These are phyloP conservation scores for Malus hybrid DNA, from an alignment of 331 rosid genomes.

Conservation along the genomic window DNA sequence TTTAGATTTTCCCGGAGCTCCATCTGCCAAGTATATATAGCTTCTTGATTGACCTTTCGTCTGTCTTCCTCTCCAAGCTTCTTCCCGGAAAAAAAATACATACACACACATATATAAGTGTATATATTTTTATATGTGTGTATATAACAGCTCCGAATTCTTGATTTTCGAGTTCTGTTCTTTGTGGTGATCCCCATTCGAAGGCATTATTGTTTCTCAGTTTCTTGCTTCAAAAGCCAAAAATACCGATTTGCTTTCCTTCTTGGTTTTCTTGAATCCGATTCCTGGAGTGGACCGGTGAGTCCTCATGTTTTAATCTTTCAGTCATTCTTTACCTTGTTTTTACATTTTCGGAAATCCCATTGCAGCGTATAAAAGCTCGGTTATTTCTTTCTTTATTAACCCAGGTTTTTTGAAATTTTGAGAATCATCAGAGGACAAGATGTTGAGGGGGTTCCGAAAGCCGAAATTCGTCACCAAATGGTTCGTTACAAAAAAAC, in stretches of 20 bases:
- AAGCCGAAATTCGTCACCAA: slow-evolving; percentile 54
- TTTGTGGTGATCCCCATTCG: background rate
- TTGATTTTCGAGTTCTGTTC: slow-evolving; percentile 6
- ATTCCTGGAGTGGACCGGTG: slow-evolving; percentile 44
- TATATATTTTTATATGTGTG: background rate
- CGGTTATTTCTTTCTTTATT: background rate
- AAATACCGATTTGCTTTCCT: slow-evolving; percentile 30
- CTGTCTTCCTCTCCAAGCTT: background rate
- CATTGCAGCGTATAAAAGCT: background rate
- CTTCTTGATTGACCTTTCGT: background rate
- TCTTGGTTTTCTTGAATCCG: slow-evolving; percentile 27
- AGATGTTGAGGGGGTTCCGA: slow-evolving; percentile 51
- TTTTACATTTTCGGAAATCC: background rate
- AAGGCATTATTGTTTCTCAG: background rate
- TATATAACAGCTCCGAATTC: background rate
- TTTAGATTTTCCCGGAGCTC: background rate
- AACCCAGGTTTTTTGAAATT: background rate
- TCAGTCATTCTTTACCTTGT: slow-evolving; percentile 9
- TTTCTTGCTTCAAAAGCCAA: background rate
- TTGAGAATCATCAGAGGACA: background rate
- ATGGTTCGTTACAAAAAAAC: slow-evolving; percentile 33
- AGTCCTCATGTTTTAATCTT: slow-evolving; percentile 1
- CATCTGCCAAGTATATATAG: background rate
- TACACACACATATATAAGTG: background rate
- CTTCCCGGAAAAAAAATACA: background rate